Base-by-base conservation (phyloP, 441 rosid species). In the Mallotus repandus region DNA sequence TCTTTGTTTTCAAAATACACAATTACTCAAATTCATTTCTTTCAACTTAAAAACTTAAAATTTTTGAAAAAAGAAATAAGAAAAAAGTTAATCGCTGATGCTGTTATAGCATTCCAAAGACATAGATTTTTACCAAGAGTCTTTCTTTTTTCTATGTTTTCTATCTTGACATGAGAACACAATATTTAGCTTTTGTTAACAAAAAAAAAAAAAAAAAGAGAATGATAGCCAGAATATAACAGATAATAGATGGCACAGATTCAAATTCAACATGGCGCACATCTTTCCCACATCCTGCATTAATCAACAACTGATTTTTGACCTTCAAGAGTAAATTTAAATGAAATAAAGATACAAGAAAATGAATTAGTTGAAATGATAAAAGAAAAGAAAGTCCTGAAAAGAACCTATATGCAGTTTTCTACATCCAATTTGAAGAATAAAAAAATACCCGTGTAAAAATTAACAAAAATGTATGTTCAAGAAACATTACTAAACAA, bases 231-330 rank as follows among this genome's bases (percentile, higher is more conserved):
- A 65, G 46, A 61, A 50, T 18, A 6, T 48, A 45, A 49, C 1
- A 21, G 74, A 80, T 59, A 83, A 94, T 88, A 16, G 84, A 56
- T 61, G 94, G 86, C 82, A 77, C 81, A 83, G 84, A 91, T 58
- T 93, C 94, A 78, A 96, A 91, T 81, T 91, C 98, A 50, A 96
- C 89, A 83, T 91, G 97, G 60, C 86, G 92, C 70, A 96, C 98
- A 84, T 91, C 98, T 83, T 89, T 96, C 74, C 88, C 89, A 71
- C 83, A 75, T 70, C 81, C 90, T 70, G 60, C 79, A 72, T 81
- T 88, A 74, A 92, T 84, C 90, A 93, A 80, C 21, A 78, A 81
- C 69, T 84, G 82, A 74, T 89, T 93, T 79, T 83, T 89, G 48
- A 84, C 82, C 98, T 91, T 68, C 74, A 83, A 45, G 66, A 74